These are phyloP conservation scores for Phylloporus arenicola DNA, from an alignment of 768 basidiomycete genomes.

Conservation along the genomic window DNA sequence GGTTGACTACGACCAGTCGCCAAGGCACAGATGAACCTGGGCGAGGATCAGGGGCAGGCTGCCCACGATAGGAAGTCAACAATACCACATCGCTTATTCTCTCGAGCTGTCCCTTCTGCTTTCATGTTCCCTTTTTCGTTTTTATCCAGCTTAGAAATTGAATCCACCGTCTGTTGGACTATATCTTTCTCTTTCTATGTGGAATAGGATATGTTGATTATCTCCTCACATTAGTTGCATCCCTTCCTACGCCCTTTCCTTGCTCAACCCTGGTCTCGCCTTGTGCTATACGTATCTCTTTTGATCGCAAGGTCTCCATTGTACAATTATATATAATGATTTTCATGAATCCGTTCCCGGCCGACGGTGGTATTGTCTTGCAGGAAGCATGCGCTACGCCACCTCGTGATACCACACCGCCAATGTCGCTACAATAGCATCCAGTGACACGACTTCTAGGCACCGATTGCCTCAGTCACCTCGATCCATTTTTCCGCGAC, in stretches of 20 bases:
- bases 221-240: background rate
- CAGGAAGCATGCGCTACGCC: background rate
- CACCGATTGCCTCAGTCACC: background rate
- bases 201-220: constrained; percentile 7
- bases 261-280: background rate
- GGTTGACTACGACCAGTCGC: constrained; percentile 43
- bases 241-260: background rate
- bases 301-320: background rate
- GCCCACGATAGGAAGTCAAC: background rate
- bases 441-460: background rate
- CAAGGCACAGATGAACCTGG: constrained; percentile 12
- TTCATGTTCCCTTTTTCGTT: background rate
- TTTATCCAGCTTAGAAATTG: constrained; percentile 2
- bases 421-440: background rate
- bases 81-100: background rate
- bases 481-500: background rate
- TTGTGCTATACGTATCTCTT: background rate
- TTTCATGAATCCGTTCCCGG: background rate
- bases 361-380: background rate
- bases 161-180: background rate
- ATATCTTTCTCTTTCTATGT: background rate
- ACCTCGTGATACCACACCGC: background rate
- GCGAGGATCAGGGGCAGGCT: background rate
- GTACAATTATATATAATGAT: background rate
- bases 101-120: background rate